These are phyloP conservation scores for Wickerhamiella kazuoi DNA, from an alignment of 805 yeast genomes.

Conservation along the genomic window DNA sequence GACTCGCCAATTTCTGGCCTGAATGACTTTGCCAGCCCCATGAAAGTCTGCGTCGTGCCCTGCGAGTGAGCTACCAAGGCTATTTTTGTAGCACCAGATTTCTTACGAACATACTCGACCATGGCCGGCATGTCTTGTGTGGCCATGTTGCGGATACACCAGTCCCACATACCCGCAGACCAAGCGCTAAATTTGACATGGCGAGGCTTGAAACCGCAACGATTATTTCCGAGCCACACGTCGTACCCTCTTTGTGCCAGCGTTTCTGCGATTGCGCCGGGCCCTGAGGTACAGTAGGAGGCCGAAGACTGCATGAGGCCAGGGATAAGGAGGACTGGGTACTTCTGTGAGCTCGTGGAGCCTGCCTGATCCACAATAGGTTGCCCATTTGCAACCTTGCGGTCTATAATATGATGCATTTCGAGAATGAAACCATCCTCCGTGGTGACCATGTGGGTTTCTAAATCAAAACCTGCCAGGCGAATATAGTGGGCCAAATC, in stretches of 20 bases:
- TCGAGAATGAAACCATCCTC: slow-evolving; percentile 64
- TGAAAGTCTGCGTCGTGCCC: slow-evolving; percentile 75
- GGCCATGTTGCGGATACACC: slow-evolving; percentile 83
- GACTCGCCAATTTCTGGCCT: slow-evolving; percentile 31
- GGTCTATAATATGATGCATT: slow-evolving; percentile 36
- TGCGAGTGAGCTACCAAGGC: slow-evolving; percentile 74
- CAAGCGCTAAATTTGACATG: slow-evolving; percentile 32
- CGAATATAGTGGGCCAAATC: slow-evolving; percentile 53
- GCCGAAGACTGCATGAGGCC: slow-evolving; percentile 82
- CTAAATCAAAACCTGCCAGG: slow-evolving; percentile 41
- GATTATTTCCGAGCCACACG: slow-evolving; percentile 84
- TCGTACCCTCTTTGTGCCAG: slow-evolving; percentile 70
- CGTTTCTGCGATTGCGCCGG: slow-evolving; percentile 50
- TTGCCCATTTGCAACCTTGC: slow-evolving; percentile 21
- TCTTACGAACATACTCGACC: slow-evolving; percentile 38
- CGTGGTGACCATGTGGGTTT: slow-evolving; percentile 45
- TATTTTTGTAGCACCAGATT: slow-evolving; percentile 24
- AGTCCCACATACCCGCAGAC: slow-evolving; percentile 62
- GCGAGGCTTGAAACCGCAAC: slow-evolving; percentile 67
- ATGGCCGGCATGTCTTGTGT: slow-evolving; percentile 58
- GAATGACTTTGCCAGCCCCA: slow-evolving; percentile 39
- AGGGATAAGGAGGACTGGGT: slow-evolving; percentile 64
- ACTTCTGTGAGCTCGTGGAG: no score
- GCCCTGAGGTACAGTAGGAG: slow-evolving; percentile 69
- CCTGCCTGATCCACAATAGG: slow-evolving; percentile 3